phyloP scores from a whole-genome alignment of 768 basidiomycete species.

The Suillus decipiens region DNA sequence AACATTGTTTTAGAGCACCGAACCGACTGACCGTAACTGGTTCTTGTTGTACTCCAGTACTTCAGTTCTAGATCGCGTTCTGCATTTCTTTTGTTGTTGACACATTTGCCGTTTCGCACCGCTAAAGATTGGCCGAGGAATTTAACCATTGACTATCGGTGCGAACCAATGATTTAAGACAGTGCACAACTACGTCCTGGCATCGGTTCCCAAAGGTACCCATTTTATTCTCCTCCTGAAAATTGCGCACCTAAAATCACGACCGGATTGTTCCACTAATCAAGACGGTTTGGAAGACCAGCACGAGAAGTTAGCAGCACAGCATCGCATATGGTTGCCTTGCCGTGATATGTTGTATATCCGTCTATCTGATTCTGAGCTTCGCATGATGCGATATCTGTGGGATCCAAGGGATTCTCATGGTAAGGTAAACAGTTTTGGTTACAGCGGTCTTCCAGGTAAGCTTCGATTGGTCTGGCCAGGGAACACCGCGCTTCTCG shows the following conservation, averaged over 20 bases:
- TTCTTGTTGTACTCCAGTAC: background rate
- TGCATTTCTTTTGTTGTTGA: background rate
- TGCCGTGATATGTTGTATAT: conserved; percentile 2
- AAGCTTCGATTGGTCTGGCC: background rate
- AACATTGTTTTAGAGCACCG: background rate
- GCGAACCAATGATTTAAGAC: background rate
- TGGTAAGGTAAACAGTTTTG: background rate
- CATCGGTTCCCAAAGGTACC: background rate
- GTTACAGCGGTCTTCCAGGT: background rate
- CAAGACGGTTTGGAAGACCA: background rate
- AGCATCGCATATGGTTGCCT: background rate
- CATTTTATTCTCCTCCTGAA: background rate
- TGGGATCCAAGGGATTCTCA: background rate
- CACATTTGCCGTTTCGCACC: background rate
- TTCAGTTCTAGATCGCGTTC: background rate
- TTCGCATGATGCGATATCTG: background rate
- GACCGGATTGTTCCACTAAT: background rate
- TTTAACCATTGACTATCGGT: background rate
- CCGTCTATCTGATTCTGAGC: background rate
- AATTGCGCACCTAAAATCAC: background rate
- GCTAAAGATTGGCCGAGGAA: background rate
- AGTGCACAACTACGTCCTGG: background rate
- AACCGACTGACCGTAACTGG: too few relatives aligned
- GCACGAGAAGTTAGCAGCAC: background rate
- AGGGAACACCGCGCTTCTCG: background rate